Evolutionary conservation across 2,329 filamentous ascomycete species (phyloP).

Genomic region (Pleomassaria siparia): DNA sequence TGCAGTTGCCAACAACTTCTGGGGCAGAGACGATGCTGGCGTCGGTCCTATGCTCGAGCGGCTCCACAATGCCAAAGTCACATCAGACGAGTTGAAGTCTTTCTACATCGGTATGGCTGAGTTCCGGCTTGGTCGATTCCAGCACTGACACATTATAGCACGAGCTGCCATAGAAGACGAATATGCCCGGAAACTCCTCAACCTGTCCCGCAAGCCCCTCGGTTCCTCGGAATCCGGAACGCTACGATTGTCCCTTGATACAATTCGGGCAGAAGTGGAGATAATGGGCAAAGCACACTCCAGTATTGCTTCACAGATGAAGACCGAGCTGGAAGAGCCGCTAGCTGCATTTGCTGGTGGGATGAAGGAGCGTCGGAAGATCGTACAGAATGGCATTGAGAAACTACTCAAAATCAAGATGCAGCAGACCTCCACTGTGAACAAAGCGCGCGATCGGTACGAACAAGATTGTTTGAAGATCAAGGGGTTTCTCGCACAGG

Average conservation of each 20-base stretch:
- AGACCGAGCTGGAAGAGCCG: conserved; percentile 91
- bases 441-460: conserved; percentile 94
- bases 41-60: conserved; percentile 88
- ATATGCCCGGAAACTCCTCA: conserved; percentile 85
- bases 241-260: conserved; percentile 80
- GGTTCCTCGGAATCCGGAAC: conserved; percentile 86
- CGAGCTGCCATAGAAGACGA: conserved; percentile 95
- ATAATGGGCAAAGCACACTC: conserved; percentile 93
- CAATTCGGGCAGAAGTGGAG: conserved; percentile 85
- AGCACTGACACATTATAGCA: conserved; percentile 52
- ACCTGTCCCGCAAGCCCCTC: conserved; percentile 82
- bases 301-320: conserved; percentile 90
- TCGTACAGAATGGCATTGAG: conserved; percentile 90
- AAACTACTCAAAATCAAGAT: conserved; percentile 91
- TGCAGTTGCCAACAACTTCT: conserved; percentile 98
- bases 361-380: conserved; percentile 96
- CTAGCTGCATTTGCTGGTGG: conserved; percentile 87
- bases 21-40: conserved; percentile 98
- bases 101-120: conserved; percentile 75
- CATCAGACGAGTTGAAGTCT: conserved; percentile 86
- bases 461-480: conserved; percentile 98
- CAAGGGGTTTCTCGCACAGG: conserved; percentile 96
- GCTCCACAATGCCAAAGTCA: conserved; percentile 92
- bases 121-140: not conserved
- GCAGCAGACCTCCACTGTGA: conserved; percentile 85